Evolutionary conservation across 2,329 filamentous ascomycete genomes (phyloP).

Genomic region (Pezicula radicicola): DNA sequence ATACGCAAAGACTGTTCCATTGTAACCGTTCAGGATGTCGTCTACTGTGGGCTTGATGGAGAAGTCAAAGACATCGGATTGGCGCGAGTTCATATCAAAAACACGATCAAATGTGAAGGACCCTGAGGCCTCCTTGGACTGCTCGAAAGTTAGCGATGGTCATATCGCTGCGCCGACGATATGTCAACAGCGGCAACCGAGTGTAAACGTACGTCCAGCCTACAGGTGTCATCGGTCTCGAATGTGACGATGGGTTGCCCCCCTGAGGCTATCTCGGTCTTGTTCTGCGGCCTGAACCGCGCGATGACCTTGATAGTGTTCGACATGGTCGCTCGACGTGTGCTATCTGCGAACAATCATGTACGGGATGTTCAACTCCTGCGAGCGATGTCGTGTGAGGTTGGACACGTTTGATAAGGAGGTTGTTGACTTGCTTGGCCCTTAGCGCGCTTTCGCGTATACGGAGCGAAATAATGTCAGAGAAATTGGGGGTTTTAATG

Average conservation of each 20-base stretch:
- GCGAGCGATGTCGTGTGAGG: slow-evolving; percentile 12
- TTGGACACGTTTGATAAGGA: slow-evolving; percentile 19
- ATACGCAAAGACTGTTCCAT: slow-evolving; percentile 97
- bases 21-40: slow-evolving; percentile 98
- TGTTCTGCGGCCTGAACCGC: slow-evolving; percentile 96
- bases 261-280: slow-evolving; percentile 83
- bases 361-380: slow-evolving; percentile 14
- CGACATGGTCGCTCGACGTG: slow-evolving; percentile 30
- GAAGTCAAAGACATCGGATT: slow-evolving; percentile 95
- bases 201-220: slow-evolving; percentile 65
- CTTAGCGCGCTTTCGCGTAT: slow-evolving; percentile 1
- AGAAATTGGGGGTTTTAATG: not conserved
- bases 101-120: slow-evolving; percentile 97
- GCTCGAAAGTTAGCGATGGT: slow-evolving; percentile 26
- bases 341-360: slow-evolving; percentile 25
- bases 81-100: slow-evolving; percentile 89
- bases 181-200: slow-evolving; percentile 27
- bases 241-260: slow-evolving; percentile 91
- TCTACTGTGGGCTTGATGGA: slow-evolving; percentile 95
- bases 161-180: not conserved
- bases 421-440: slow-evolving; percentile 22
- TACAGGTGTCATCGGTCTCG: slow-evolving; percentile 84
- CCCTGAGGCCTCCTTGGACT: slow-evolving; percentile 81
- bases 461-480: not conserved
- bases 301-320: slow-evolving; percentile 85